These are phyloP conservation scores for Nakazawaea populi DNA, from an alignment of 805 yeast genomes.

Conservation along the genomic window DNA sequence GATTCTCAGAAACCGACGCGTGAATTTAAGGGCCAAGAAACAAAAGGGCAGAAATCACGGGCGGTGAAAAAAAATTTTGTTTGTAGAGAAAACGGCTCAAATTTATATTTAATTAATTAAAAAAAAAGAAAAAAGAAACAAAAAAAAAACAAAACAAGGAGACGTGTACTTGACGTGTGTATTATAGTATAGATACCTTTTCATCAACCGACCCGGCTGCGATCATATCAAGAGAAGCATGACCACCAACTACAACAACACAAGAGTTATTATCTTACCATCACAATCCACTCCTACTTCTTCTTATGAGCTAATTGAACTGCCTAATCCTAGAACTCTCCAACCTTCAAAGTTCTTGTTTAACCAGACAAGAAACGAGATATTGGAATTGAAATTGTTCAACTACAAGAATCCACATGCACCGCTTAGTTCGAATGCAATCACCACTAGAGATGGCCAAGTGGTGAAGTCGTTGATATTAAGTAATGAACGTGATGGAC, in stretches of 20 bases:
- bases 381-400: slow-evolving; percentile 35
- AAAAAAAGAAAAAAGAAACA: no score
- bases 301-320: slow-evolving; percentile 10
- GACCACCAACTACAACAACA: neutral
- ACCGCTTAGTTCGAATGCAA: slow-evolving; percentile 21
- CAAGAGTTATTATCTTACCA: slow-evolving; percentile 1
- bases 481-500: slow-evolving; percentile 21
- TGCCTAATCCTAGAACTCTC: slow-evolving; percentile 13
- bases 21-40: no score
- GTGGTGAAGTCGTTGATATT: slow-evolving; percentile 37
- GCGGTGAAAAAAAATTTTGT: no score
- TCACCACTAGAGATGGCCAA: slow-evolving; percentile 21
- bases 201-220: no score
- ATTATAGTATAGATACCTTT: no score
- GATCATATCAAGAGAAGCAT: neutral
- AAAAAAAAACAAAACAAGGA: no score
- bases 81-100: no score
- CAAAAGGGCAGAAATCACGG: no score
- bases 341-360: slow-evolving; percentile 13
- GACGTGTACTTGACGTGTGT: no score
- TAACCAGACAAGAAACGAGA: slow-evolving; percentile 11
- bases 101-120: no score
- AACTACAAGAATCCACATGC: slow-evolving; percentile 31
- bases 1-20: no score
- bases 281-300: neutral